These are phyloP conservation scores for Geotrichum europaeum DNA, from an alignment of 1,139 yeast genomes.

Conservation along the genomic window DNA sequence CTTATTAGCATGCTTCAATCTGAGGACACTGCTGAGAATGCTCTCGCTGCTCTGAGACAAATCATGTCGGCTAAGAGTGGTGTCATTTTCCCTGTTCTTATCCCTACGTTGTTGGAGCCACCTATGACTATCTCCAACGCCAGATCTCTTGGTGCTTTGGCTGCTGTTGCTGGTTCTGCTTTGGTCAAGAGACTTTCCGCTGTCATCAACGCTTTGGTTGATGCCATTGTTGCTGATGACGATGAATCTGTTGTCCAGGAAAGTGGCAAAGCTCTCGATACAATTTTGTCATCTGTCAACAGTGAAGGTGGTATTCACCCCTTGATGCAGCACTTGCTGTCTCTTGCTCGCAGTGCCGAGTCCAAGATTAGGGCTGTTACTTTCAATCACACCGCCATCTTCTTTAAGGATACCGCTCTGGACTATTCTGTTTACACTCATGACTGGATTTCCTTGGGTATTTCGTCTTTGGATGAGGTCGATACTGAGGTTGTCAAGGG, in stretches of 20 bases:
- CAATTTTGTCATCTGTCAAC: conserved; percentile 63
- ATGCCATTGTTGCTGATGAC: conserved; percentile 45
- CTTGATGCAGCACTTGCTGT: conserved; percentile 71
- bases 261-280: conserved; percentile 46
- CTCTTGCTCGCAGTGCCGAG: conserved; percentile 64
- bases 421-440: conserved; percentile 69
- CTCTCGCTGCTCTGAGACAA: conserved; percentile 83
- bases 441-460: conserved; percentile 69
- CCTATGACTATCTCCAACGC: conserved; percentile 86
- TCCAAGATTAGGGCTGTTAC: conserved; percentile 58
- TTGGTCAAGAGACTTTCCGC: conserved; percentile 64
- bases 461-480: conserved; percentile 66
- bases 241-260: conserved; percentile 34
- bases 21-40: conserved; percentile 57
- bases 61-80: conserved; percentile 89
- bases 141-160: conserved; percentile 78
- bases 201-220: conserved; percentile 67
- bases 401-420: conserved; percentile 58
- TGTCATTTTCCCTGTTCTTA: conserved; percentile 85
- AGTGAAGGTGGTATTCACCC: conserved; percentile 82
- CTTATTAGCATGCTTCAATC: conserved; percentile 62
- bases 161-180: conserved; percentile 85
- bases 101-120: conserved; percentile 75
- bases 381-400: conserved; percentile 62
- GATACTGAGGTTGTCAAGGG: conserved; percentile 59